A percentile compares a stretch with the other conserved stretches of the same genome.
Evolutionary conservation across 179 eudicot genomes (phyloP).

Genomic region (Beta lomatogona): DNA sequence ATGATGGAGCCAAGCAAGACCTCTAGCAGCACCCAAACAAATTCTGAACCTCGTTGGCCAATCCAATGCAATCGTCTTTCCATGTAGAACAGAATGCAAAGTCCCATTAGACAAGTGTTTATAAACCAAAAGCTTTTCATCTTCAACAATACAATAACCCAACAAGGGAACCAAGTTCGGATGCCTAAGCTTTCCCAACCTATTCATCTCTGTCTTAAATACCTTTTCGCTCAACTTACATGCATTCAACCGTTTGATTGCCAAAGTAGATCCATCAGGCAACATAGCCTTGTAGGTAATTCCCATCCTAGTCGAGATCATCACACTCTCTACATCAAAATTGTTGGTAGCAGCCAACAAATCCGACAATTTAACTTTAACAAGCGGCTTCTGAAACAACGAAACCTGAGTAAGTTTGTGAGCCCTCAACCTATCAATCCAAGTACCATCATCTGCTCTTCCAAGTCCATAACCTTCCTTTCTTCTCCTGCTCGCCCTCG

Average conservation of each 20-base stretch:
- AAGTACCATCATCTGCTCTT: slow-evolving; percentile 51
- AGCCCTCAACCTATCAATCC: slow-evolving; percentile 74
- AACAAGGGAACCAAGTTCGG: slow-evolving; percentile 83
- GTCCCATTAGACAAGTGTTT: slow-evolving; percentile 89
- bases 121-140: slow-evolving; percentile 85
- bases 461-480: slow-evolving; percentile 70
- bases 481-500: slow-evolving; percentile 48
- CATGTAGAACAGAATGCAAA: slow-evolving; percentile 53
- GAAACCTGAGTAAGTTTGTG: slow-evolving; percentile 79
- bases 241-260: slow-evolving; percentile 65
- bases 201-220: slow-evolving; percentile 74
- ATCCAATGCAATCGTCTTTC: slow-evolving; percentile 49
- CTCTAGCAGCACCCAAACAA: slow-evolving; percentile 82
- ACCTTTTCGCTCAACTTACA: slow-evolving; percentile 74
- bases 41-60: slow-evolving; percentile 86
- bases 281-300: slow-evolving; percentile 75
- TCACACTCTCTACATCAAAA: slow-evolving; percentile 52
- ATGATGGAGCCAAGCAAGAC: slow-evolving; percentile 99
- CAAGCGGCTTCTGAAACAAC: slow-evolving; percentile 87
- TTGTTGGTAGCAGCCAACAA: slow-evolving; percentile 65
- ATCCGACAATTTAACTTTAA: slow-evolving; percentile 72
- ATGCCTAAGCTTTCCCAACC: slow-evolving; percentile 78
- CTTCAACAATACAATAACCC: slow-evolving; percentile 85
- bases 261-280: slow-evolving; percentile 82
- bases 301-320: slow-evolving; percentile 77